phyloP scores from a whole-genome alignment of 2,329 filamentous ascomycete genomes.

The Fusarium metavorans region DNA sequence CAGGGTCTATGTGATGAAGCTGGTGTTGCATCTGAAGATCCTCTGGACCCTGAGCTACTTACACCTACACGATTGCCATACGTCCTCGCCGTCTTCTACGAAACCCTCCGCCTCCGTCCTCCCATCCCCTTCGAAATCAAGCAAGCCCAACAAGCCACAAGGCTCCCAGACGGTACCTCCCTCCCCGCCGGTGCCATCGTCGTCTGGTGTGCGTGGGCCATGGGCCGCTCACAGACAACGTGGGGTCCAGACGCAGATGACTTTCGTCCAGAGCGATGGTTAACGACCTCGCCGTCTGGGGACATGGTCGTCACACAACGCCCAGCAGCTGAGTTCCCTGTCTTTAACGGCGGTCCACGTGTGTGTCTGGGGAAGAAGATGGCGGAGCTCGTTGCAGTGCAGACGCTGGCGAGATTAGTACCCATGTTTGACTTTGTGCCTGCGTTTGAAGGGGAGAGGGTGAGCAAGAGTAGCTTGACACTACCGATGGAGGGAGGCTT shows the following conservation, averaged over 20 bases:
- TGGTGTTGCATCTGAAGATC: not conserved
- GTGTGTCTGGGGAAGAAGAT: slow-evolving; percentile 73
- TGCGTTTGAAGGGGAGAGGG: slow-evolving; percentile 59
- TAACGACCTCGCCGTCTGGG: slow-evolving; percentile 49
- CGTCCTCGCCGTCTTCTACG: slow-evolving; percentile 71
- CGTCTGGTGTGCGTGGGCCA: slow-evolving; percentile 74
- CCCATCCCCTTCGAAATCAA: slow-evolving; percentile 76
- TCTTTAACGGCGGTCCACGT: slow-evolving; percentile 74
- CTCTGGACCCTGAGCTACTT: slow-evolving; percentile 47
- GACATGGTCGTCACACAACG: slow-evolving; percentile 55
- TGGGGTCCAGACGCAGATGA: slow-evolving; percentile 69
- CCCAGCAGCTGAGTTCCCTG: slow-evolving; percentile 68
- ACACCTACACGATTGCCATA: slow-evolving; percentile 63
- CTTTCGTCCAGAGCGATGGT: slow-evolving; percentile 70
- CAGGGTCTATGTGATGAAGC: slow-evolving; percentile 26
- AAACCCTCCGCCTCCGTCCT: slow-evolving; percentile 71
- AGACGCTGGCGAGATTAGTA: slow-evolving; percentile 64
- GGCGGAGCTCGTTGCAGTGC: slow-evolving; percentile 70
- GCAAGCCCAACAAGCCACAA: slow-evolving; percentile 64
- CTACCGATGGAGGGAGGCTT: slow-evolving; percentile 73
- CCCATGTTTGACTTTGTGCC: slow-evolving; percentile 63
- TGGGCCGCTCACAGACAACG: slow-evolving; percentile 67
- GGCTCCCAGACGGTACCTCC: slow-evolving; percentile 70
- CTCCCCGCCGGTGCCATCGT: slow-evolving; percentile 67
- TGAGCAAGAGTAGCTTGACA: slow-evolving; percentile 71